These are phyloP conservation scores for Cercis canadensis DNA, from an alignment of 306 rosid genomes.

Conservation along the genomic window DNA sequence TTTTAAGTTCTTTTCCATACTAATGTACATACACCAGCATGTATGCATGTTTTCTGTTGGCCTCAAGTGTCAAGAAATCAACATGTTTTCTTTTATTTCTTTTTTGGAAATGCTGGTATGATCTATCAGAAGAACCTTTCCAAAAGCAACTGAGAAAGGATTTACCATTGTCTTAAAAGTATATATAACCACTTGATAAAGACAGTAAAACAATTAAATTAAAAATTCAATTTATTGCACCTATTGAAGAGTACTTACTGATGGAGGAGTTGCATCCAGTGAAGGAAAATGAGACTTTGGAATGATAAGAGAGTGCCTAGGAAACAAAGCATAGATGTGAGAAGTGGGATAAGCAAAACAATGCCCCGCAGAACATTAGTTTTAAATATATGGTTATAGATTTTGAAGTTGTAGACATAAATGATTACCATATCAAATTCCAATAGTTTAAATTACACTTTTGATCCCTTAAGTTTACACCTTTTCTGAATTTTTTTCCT, in stretches of 20 bases:
- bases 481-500: too few relatives aligned
- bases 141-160: conserved; percentile 26
- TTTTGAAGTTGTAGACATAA: conserved; percentile 21
- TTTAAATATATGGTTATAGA: conserved; percentile 8
- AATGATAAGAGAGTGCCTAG: conserved; percentile 94
- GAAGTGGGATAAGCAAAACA: conserved; percentile 27
- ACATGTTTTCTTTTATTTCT: not conserved
- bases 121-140: conserved; percentile 14
- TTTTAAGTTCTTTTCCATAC: too few relatives aligned
- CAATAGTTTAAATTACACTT: not conserved
- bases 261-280: conserved; percentile 84
- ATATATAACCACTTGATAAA: not conserved
- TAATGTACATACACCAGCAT: too few relatives aligned
- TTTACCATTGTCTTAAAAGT: conserved; percentile 14
- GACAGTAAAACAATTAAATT: conserved; percentile 11
- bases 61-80: not conserved
- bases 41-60: too few relatives aligned
- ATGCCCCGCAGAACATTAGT: conserved; percentile 10
- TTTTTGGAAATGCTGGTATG: conserved; percentile 19
- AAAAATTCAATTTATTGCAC: conserved; percentile 28
- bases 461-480: too few relatives aligned
- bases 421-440: conserved; percentile 20
- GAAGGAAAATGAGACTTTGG: conserved; percentile 91
- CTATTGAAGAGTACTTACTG: conserved; percentile 65
- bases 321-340: conserved; percentile 40